Conservation (phyloP, 192 early-diverging fungal genomes). For the Coemansia sp. region DNA sequence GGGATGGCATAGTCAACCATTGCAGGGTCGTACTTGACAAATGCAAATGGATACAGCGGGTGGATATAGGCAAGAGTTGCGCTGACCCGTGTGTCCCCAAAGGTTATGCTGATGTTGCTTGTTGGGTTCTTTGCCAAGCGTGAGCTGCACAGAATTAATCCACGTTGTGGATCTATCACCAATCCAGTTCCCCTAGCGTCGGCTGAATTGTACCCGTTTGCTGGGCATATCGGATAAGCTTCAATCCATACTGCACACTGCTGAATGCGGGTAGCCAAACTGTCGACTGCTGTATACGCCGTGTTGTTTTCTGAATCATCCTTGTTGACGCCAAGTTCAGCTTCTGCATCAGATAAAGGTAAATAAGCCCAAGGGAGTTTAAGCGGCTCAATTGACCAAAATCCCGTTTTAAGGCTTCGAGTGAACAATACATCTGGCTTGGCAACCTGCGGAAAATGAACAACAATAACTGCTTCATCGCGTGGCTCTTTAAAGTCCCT, state of each 20-base stretch:
- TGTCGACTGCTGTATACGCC: not conserved
- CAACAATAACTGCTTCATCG: constrained; percentile 73
- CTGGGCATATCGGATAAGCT: constrained; percentile 12
- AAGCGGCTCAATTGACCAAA: constrained; percentile 31
- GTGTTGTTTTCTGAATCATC: not conserved
- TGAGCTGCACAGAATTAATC: constrained; percentile 76
- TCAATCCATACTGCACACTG: constrained; percentile 17
- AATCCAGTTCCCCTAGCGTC: constrained; percentile 57
- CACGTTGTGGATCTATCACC: constrained; percentile 69
- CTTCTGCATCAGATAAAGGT: no score
- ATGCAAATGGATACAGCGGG: constrained; percentile 58
- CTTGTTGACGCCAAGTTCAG: no score
- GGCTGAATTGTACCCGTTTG: constrained; percentile 17
- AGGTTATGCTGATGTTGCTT: constrained; percentile 78
- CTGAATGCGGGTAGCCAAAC: constrained; percentile 4
- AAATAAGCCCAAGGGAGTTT: no score
- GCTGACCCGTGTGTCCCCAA: constrained; percentile 75
- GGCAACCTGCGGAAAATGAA: constrained; percentile 25
- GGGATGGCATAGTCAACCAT: not conserved
- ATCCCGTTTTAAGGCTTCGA: constrained; percentile 27
- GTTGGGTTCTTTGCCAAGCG: constrained; percentile 72
- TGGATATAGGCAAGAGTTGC: constrained; percentile 78
- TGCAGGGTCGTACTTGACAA: constrained; percentile 31
- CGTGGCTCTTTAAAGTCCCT: constrained; percentile 31
- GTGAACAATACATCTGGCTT: constrained; percentile 17